These are phyloP conservation scores for Avena atlantica DNA, from an alignment of 176 grass and related monocot genomes.

Conservation along the genomic window DNA sequence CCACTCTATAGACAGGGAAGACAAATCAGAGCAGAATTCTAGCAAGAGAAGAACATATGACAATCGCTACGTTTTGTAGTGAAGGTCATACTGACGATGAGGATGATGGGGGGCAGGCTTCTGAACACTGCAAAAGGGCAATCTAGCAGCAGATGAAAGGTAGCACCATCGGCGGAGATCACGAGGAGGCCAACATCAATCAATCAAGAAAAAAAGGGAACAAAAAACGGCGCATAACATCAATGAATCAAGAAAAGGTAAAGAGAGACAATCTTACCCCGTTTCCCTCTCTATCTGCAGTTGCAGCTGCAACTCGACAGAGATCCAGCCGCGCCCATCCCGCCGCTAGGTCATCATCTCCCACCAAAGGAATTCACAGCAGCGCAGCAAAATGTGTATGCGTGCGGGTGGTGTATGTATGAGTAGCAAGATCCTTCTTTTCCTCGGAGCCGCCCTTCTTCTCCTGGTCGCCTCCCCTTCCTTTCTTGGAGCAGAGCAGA, in stretches of 20 bases:
- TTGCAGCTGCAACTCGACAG: conserved; percentile 63
- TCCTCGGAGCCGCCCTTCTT: neutral
- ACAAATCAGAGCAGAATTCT: neutral
- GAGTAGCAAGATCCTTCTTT: neutral
- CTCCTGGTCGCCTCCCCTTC: neutral
- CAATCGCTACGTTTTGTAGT: neutral
- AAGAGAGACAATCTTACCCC: neutral
- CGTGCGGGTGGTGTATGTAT: neutral
- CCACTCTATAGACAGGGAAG: neutral
- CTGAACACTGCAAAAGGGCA: conserved; percentile 9
- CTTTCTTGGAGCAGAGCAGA: neutral
- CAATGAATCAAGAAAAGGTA: neutral
- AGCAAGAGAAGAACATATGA: neutral
- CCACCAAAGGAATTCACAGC: neutral
- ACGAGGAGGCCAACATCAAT: neutral
- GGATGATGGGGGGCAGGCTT: neutral
- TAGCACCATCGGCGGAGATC: neutral
- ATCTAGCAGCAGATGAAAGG: conserved; percentile 18
- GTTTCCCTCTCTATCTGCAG: neutral
- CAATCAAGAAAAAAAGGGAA: no score
- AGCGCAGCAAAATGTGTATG: neutral
- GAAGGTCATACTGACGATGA: conserved; percentile 24
- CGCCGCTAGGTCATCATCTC: conserved; percentile 48
- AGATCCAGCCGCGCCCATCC: conserved; percentile 61
- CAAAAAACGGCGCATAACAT: neutral